Conservation (phyloP, 768 basidiomycete genomes). For the Boletales sp. region DNA sequence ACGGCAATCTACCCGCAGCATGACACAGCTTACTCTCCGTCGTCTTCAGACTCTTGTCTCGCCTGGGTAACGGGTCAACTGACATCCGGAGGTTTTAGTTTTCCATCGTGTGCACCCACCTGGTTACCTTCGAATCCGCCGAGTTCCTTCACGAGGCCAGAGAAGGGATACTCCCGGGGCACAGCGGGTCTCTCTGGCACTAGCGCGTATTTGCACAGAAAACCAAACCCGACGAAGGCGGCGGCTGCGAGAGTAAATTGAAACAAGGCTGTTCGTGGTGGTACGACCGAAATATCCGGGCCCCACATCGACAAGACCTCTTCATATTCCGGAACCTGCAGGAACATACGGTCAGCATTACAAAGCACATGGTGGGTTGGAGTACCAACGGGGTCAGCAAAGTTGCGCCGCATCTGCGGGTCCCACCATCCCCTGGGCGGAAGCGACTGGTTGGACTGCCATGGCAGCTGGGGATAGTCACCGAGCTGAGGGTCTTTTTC, state of each 20-base stretch:
- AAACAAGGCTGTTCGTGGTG: constrained; percentile 55
- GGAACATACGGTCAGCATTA: constrained; percentile 10
- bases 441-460: constrained; percentile 60
- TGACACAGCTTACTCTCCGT: constrained; percentile 30
- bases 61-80: constrained; percentile 27
- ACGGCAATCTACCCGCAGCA: background rate
- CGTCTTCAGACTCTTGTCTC: constrained; percentile 31
- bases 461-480: constrained; percentile 72
- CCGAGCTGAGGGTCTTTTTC: constrained; percentile 63
- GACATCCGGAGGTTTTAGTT: background rate
- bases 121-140: constrained; percentile 78
- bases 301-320: constrained; percentile 87
- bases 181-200: constrained; percentile 62
- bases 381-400: constrained; percentile 66
- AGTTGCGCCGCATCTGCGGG: constrained; percentile 70
- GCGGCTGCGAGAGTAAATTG: constrained; percentile 61
- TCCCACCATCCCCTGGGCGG: constrained; percentile 75
- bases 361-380: constrained; percentile 5
- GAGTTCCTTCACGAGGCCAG: constrained; percentile 71
- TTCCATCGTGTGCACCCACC: constrained; percentile 38
- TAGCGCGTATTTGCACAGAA: constrained; percentile 51
- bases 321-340: constrained; percentile 74
- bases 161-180: constrained; percentile 73
- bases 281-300: constrained; percentile 65
- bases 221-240: constrained; percentile 63